Evolutionary conservation across 2,329 filamentous ascomycete genomes (phyloP).

Genomic region (Metarhizium rileyi): DNA sequence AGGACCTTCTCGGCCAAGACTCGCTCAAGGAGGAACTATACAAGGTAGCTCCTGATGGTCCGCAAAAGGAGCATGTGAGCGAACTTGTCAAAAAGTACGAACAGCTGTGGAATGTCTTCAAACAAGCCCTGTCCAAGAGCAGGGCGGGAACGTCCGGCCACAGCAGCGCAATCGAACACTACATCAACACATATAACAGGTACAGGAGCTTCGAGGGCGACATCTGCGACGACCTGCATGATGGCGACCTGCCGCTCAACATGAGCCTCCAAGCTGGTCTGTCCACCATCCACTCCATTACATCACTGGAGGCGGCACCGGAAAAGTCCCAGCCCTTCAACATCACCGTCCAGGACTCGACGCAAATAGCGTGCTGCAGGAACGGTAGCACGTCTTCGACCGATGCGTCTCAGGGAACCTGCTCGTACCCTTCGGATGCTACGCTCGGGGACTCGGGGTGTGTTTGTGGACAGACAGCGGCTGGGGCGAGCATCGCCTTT

Average conservation of each 20-base stretch:
- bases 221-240: constrained; percentile 25
- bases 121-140: constrained; percentile 20
- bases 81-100: constrained; percentile 18
- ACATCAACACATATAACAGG: constrained; percentile 22
- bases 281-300: constrained; percentile 18
- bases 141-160: constrained; percentile 7
- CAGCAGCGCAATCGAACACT: constrained; percentile 19
- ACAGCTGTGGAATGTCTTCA: constrained; percentile 21
- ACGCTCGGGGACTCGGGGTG: constrained; percentile 21
- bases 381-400: constrained; percentile 15
- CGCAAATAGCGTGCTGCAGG: constrained; percentile 23
- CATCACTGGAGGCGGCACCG: constrained; percentile 21
- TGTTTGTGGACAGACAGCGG: constrained; percentile 23
- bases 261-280: constrained; percentile 24
- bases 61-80: constrained; percentile 14
- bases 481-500: constrained; percentile 19
- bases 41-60: constrained; percentile 13
- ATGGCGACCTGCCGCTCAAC: constrained; percentile 19
- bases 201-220: constrained; percentile 21
- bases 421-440: constrained; percentile 22
- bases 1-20: constrained; percentile 19
- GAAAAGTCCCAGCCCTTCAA: constrained; percentile 16
- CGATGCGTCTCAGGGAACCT: constrained; percentile 11
- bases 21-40: constrained; percentile 18
- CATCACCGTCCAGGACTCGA: constrained; percentile 24